These are phyloP conservation scores for Microdochium nivale DNA, from an alignment of 2,329 filamentous ascomycete species.

Conservation along the genomic window DNA sequence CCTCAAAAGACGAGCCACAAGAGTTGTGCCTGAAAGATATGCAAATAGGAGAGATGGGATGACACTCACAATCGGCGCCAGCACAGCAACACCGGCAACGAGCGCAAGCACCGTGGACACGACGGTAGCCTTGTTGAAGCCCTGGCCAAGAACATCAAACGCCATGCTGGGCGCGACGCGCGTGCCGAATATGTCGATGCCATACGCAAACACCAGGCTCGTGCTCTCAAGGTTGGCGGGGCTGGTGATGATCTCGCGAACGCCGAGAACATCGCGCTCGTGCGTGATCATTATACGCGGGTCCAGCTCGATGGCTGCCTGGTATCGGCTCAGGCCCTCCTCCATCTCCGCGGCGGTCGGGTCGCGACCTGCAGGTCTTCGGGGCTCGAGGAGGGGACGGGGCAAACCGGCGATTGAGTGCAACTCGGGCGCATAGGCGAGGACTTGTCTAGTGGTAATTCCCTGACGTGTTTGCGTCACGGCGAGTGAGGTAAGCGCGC, in stretches of 20 bases:
- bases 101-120: slow-evolving; percentile 76
- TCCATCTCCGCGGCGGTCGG: slow-evolving; percentile 70
- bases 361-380: slow-evolving; percentile 78
- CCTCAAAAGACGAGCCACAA: slow-evolving; percentile 1
- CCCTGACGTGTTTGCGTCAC: slow-evolving; percentile 89
- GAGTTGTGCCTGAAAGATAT: slow-evolving; percentile 1
- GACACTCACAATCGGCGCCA: slow-evolving; percentile 84
- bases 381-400: slow-evolving; percentile 70
- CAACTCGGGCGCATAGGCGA: slow-evolving; percentile 67
- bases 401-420: slow-evolving; percentile 74
- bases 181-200: slow-evolving; percentile 81
- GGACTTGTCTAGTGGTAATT: slow-evolving; percentile 73
- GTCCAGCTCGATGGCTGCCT: slow-evolving; percentile 72
- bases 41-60: too few species aligned
- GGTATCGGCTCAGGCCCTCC: slow-evolving; percentile 74
- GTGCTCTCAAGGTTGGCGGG: slow-evolving; percentile 87
- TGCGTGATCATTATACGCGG: slow-evolving; percentile 75
- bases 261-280: slow-evolving; percentile 69
- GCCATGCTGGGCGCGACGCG: slow-evolving; percentile 77
- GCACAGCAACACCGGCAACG: slow-evolving; percentile 62
- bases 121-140: slow-evolving; percentile 86
- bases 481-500: slow-evolving; percentile 69
- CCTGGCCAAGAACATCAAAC: slow-evolving; percentile 89
- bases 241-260: slow-evolving; percentile 63
- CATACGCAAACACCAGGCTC: slow-evolving; percentile 79